Percentiles rank a stretch among this genome's conserved stretches.
Evolutionary conservation across 2,329 filamentous ascomycete genomes (phyloP).

Genomic region (Xylariaceae sp.): DNA sequence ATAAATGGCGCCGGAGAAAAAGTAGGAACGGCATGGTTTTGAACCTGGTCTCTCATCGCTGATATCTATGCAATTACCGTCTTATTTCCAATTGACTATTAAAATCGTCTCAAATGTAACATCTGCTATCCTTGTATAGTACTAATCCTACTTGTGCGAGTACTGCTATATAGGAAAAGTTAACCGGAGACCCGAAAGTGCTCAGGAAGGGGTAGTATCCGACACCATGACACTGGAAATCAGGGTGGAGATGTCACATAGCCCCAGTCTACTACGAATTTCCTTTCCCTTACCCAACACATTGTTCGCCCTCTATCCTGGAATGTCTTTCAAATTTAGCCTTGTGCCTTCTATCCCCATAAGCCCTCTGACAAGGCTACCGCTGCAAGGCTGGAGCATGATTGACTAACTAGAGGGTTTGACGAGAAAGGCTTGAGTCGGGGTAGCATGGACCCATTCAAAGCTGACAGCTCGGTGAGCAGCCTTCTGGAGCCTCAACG

Average conservation of each 20-base stretch:
- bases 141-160: not conserved
- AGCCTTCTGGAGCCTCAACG: too few species aligned
- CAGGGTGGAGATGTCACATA: not conserved
- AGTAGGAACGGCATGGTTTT: too few species aligned
- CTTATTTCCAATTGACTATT: too few species aligned
- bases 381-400: conserved; percentile 3
- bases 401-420: not conserved
- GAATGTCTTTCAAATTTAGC: not conserved
- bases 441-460: conserved; percentile 1
- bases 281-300: not conserved
- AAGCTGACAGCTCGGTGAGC: too few species aligned
- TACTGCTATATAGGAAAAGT: conserved; percentile 1
- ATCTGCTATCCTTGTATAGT: not conserved
- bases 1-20: too few species aligned
- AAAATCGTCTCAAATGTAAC: not conserved
- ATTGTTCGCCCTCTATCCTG: not conserved
- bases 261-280: not conserved
- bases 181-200: not conserved
- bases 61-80: too few species aligned
- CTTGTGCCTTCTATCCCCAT: not conserved
- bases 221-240: not conserved
- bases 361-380: not conserved
- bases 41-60: too few species aligned
- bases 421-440: conserved; percentile 6
- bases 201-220: not conserved